Base-by-base conservation (phyloP, 768 basidiomycete genomes). In the Hirschioporus abietinus region DNA sequence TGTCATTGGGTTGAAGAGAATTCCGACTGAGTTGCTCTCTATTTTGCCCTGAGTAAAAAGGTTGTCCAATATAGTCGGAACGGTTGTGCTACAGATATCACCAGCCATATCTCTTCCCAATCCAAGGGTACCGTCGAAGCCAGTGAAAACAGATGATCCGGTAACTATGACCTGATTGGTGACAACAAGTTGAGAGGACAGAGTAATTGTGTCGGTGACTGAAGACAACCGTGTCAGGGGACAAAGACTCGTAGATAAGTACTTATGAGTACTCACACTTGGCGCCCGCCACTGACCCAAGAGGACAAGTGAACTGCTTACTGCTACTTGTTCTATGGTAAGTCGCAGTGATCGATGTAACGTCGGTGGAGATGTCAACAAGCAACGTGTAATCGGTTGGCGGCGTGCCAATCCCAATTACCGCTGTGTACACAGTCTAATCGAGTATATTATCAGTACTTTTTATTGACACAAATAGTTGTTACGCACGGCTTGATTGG, bases 61-160 rank as follows among this genome's bases (percentile, higher is more conserved):
- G 35, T 76, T 75, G 59, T 72, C 58, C 66, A 71, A 72, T 7
- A 74, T 67, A 5, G 75, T 76, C 34, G 74, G 74, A 34, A 74
- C 67, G 10, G 27, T 24, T 66, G 52, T 7, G 2, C 6, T 34
- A 67, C 66, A 35, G 15, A 4, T 52, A 52, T 52, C 12, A 10
- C 42, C 12, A 1, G 20, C 12, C 42, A 52, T 52, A 52, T 52
- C 20, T 52, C 12, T 20, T 52, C 42, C 75, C 27, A 76, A 27
- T 24, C 74, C 75, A 8, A 76, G 5, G 34, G 76, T 73, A 20
- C 75, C 75, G 42, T 74, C 72, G 10, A 76, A 63, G 58, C 69
- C 72, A 30, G 24, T 58, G 23, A 35, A 76, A 72, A 17, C 67
- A 23, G 42, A 58, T 35, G 34, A 23, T 26, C 64, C 67, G 15